phyloP scores from a whole-genome alignment of 2,329 filamentous ascomycete species.

The Coccinonectria pachysandricola region DNA sequence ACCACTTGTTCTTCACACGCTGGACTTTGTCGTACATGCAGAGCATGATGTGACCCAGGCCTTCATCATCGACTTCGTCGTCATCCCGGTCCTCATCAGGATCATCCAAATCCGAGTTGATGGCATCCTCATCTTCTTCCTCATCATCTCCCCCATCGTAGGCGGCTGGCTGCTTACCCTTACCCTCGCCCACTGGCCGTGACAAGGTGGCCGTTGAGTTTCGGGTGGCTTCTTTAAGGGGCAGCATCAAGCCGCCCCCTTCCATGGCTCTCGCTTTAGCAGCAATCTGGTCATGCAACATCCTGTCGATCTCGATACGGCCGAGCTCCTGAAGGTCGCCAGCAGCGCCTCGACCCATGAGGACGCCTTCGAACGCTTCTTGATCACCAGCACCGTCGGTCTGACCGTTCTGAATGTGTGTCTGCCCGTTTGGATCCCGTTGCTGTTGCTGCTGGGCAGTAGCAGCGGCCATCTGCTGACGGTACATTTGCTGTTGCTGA shows the following conservation, averaged over 20 bases:
- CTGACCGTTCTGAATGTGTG: conserved; percentile 37
- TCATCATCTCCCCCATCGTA: conserved; percentile 55
- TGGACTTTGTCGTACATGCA: conserved; percentile 99
- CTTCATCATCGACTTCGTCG: conserved; percentile 79
- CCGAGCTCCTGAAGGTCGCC: conserved; percentile 47
- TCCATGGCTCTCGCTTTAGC: conserved; percentile 59
- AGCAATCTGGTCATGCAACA: conserved; percentile 59
- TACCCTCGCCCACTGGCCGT: conserved; percentile 13
- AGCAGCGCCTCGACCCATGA: conserved; percentile 45
- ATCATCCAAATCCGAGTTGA: conserved; percentile 97
- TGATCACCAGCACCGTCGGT: conserved; percentile 62
- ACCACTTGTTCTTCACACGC: conserved; percentile 97
- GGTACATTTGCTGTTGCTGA: conserved; percentile 23
- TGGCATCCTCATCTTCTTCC: conserved; percentile 79
- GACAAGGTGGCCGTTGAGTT: conserved; percentile 9
- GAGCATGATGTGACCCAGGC: conserved; percentile 82
- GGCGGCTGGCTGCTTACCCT: conserved; percentile 31
- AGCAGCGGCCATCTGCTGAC: conserved; percentile 18
- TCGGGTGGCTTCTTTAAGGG: conserved; percentile 47
- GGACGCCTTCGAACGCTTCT: conserved; percentile 45
- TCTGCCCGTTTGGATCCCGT: conserved; percentile 22
- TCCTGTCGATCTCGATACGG: conserved; percentile 53
- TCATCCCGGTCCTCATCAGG: conserved; percentile 77
- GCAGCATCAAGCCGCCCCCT: conserved; percentile 66
- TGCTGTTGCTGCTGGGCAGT: conserved; percentile 23